These are phyloP conservation scores for Forsythia viridissima DNA, from an alignment of 257 asterid species.

Conservation along the genomic window DNA sequence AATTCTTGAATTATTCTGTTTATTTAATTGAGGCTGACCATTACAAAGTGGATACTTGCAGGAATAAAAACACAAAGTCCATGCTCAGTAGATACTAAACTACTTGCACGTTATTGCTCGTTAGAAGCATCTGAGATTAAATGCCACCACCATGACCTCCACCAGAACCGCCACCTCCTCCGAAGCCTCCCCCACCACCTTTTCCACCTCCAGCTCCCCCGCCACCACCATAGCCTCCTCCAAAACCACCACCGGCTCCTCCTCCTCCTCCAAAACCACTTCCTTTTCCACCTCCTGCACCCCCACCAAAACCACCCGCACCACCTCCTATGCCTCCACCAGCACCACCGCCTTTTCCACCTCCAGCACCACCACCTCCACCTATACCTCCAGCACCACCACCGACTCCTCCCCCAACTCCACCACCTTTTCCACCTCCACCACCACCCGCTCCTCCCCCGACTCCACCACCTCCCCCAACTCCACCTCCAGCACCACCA, in stretches of 20 bases:
- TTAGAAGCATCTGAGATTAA: not conserved
- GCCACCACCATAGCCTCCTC: too few relatives aligned
- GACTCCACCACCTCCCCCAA: conserved; percentile 25
- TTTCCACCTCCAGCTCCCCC: not conserved
- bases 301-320: not conserved
- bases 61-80: not conserved
- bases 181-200: not conserved
- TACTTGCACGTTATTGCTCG: not conserved
- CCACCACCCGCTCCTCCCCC: conserved; percentile 15
- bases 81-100: not conserved
- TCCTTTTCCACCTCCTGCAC: not conserved
- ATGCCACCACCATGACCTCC: not conserved
- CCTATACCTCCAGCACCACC: not conserved
- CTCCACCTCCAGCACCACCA: conserved; percentile 7
- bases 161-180: not conserved
- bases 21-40: not conserved
- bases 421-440: not conserved
- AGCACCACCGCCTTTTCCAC: not conserved
- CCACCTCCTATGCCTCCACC: not conserved
- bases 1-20: not conserved
- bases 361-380: not conserved
- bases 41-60: not conserved
- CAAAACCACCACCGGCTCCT: too few relatives aligned
- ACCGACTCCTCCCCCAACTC: not conserved
- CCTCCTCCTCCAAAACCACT: conserved; percentile 15